These are phyloP conservation scores for Beauveria brongniartii DNA, from an alignment of 2,329 filamentous ascomycete species.

Conservation along the genomic window DNA sequence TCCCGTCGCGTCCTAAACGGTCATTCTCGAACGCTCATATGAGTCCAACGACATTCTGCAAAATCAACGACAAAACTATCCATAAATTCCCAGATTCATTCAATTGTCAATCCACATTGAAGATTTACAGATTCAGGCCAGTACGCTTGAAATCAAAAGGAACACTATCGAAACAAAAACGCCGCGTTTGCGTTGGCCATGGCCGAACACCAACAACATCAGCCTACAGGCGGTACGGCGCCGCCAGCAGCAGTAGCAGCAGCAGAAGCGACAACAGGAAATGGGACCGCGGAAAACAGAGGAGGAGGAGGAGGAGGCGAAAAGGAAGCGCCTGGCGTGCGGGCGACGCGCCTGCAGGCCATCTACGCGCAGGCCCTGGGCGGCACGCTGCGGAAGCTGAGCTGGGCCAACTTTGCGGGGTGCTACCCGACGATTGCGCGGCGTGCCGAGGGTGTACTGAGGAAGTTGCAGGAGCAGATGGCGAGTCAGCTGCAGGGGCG, in stretches of 20 bases:
- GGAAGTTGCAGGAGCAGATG: slow-evolving; percentile 50
- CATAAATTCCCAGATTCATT: too few relatives aligned
- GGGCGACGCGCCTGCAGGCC: slow-evolving; percentile 45
- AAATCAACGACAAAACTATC: too few relatives aligned
- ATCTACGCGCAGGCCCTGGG: slow-evolving; percentile 44
- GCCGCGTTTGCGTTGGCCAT: background rate
- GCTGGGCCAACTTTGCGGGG: slow-evolving; percentile 47
- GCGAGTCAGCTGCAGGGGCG: slow-evolving; percentile 45
- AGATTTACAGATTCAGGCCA: too few relatives aligned
- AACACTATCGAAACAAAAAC: too few relatives aligned
- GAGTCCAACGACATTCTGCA: too few relatives aligned
- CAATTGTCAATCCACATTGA: too few relatives aligned
- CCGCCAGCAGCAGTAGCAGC: background rate
- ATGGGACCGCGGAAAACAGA: background rate
- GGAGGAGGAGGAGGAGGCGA: background rate
- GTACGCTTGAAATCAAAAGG: too few relatives aligned
- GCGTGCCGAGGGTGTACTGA: slow-evolving; percentile 41
- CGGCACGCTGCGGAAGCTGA: slow-evolving; percentile 47
- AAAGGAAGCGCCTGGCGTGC: slow-evolving; percentile 38
- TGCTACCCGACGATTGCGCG: slow-evolving; percentile 55
- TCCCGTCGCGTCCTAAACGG: slow-evolving; percentile 2
- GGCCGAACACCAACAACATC: background rate
- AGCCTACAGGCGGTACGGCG: background rate
- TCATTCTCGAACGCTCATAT: background rate
- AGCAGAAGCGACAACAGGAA: background rate